Base-by-base conservation (phyloP, 2,329 filamentous ascomycete genomes). In the Curvularia hawaiiensis region DNA sequence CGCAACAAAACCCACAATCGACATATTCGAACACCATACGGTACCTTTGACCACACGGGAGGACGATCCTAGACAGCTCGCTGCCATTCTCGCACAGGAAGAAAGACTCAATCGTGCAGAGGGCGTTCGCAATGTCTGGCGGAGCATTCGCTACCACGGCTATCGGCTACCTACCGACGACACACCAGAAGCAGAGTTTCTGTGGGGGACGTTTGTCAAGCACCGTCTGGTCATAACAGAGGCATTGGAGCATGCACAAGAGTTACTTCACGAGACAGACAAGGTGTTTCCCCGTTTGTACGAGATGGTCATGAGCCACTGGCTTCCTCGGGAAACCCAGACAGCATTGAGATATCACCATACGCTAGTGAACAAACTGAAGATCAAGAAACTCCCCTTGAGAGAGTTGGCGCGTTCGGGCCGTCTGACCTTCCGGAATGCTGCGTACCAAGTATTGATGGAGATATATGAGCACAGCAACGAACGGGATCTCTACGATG, bases 181-280 rank as follows among this genome's bases (percentile, higher is more conserved):
- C 18, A 69, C 65, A 16, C 51, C 59, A n/a, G 62, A 77, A 4
- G 78, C 80, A 18, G 69, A 77, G 9, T 69, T 68, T 12, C 59
- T 85, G 7, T 84, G 83, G 83, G 67, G 68, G 0, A 77, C 73
- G 0, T 79, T 84, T 47, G 60, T 83, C 45, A 71, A 74, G 50
- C 57, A 78, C 35, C 55, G 62, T 9, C 40, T 64, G 7, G 61
- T 81, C 2, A 64, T 82, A 2, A 38, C 70, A 6, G 65, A 75
- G 11, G 60, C 83, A 10, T 67, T 78, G 12, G 59, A 70, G 1
- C 77, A 83, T 64, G 80, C 77, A 8, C 62, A 77, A 30, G 64
- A 77, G 2, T 54, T 84, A 12, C 75, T 78, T 56, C 63, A 72
- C 11, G 65, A 64, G 14, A 78, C 76, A 14, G 78, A 78, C 20